Percentiles rank a stretch among this genome's conserved stretches.
Conservation (phyloP, 2,329 filamentous ascomycete species). For the Knufia fluminis region DNA sequence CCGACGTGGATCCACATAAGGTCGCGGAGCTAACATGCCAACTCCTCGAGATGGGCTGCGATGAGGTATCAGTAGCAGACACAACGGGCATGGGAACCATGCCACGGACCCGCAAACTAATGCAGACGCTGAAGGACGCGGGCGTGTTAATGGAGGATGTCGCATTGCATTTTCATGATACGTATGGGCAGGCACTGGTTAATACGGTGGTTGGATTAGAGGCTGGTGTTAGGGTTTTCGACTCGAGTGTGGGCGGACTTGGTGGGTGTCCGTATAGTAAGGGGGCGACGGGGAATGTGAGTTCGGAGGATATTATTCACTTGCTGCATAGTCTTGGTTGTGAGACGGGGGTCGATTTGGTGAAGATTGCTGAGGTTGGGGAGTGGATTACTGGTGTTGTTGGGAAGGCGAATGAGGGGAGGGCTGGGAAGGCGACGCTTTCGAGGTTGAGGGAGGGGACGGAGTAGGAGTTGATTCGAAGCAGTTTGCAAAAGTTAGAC, state of each 20-base stretch:
- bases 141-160: slow-evolving; percentile 52
- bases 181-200: slow-evolving; percentile 55
- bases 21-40: slow-evolving; percentile 53
- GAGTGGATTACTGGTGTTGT: slow-evolving; percentile 47
- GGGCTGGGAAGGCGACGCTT: slow-evolving; percentile 45
- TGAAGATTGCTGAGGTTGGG: slow-evolving; percentile 47
- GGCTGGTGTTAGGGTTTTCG: slow-evolving; percentile 54
- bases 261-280: slow-evolving; percentile 58
- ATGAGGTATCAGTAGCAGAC: slow-evolving; percentile 57
- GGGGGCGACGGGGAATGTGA: slow-evolving; percentile 57
- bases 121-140: slow-evolving; percentile 50
- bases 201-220: slow-evolving; percentile 55
- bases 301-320: slow-evolving; percentile 55
- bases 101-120: slow-evolving; percentile 48
- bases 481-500: too few species aligned
- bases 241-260: slow-evolving; percentile 54
- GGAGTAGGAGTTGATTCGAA: too few species aligned
- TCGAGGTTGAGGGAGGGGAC: slow-evolving; percentile 27
- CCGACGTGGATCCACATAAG: slow-evolving; percentile 49
- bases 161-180: slow-evolving; percentile 59
- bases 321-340: slow-evolving; percentile 51
- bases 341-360: slow-evolving; percentile 49
- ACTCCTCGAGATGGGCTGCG: slow-evolving; percentile 55
- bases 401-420: slow-evolving; percentile 43
- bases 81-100: slow-evolving; percentile 61